Evolutionary conservation across 768 basidiomycete species (phyloP), one percentile per base, ranked within the genome.

Genomic region (Leucosporidium yakuticum): DNA sequence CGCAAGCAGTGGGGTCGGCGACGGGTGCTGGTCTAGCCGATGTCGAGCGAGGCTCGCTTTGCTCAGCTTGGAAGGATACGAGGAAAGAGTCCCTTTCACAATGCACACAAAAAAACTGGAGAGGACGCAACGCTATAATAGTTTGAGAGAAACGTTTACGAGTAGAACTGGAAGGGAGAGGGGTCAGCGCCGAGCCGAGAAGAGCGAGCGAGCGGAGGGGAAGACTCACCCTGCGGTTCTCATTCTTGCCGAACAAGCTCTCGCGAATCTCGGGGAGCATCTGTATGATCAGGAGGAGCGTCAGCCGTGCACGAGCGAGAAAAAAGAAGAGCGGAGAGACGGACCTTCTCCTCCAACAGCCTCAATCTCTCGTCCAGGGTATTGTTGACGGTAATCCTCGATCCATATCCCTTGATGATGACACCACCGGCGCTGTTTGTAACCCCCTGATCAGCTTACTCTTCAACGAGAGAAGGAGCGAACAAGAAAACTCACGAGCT

Each of bases 221-320:
- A 27, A 9, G 23, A 27, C 59, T 29, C 44, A 60, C 59, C 44
- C 59, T 60, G 59, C 59, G 59, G 59, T 60, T 60, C 59, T 60
- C 59, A 44, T 60, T 60, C 59, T 83, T 79, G 21, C 95, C 95
- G 74, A 95, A 98, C 55, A 97, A 82, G 74, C 92, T 88, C 70
- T 83, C 83, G 74, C 95, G 83, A 74, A 98, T 91, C 80, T 96
- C 93, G 2, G 95, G 95, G 31, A 98, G 82, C 95, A 97, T 97
- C 91, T 95, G 67, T 25, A 57, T 27, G 50, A 31, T n/a, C n/a
- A 60, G 61, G 25, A 19, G 21, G 53, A 57, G 27, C 19, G 15
- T 32, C n/a, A 25, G 29, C 31, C 17, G 27, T 20, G n/a, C 17
- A 23, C 36, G 54, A 31, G 39, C n/a, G 61, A n/a, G 23, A 32